Evolutionary conservation across 768 basidiomycete species (phyloP).

Genomic region (Lactarius akahatsu): DNA sequence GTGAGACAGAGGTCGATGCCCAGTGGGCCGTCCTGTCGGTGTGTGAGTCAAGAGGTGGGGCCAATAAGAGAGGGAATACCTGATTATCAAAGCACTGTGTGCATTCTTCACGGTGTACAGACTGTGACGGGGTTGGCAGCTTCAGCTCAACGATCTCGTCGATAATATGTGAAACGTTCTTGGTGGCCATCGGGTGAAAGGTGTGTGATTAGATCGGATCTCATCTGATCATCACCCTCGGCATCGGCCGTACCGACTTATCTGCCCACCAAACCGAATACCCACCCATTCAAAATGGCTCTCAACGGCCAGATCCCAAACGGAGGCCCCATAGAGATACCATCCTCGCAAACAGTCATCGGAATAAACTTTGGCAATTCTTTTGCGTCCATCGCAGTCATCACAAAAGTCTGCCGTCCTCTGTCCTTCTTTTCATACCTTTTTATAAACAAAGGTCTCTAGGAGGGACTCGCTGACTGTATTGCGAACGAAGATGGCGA

Average conservation of each 20-base stretch:
- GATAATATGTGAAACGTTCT: constrained; percentile 31
- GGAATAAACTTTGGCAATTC: constrained; percentile 98
- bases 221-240: background rate
- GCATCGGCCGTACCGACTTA: constrained; percentile 8
- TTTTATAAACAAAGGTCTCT: background rate
- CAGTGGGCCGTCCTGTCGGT: constrained; percentile 57
- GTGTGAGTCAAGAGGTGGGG: background rate
- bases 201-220: constrained; percentile 18
- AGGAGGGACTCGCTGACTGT: constrained; percentile 92
- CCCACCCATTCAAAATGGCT: constrained; percentile 37
- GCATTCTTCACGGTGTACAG: constrained; percentile 89
- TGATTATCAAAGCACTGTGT: constrained; percentile 97
- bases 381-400: constrained; percentile 92
- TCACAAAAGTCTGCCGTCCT: constrained; percentile 71
- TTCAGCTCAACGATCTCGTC: constrained; percentile 48
- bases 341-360: constrained; percentile 57
- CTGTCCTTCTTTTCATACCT: constrained; percentile 1
- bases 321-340: constrained; percentile 44
- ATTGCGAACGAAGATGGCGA: constrained; percentile 99
- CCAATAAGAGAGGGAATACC: constrained; percentile 40
- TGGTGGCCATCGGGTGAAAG: constrained; percentile 40
- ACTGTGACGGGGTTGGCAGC: constrained; percentile 63
- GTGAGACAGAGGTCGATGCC: constrained; percentile 88
- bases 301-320: constrained; percentile 46
- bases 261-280: constrained; percentile 1